Conservation (phyloP, 2,329 filamentous ascomycete genomes). For the Venturia aucupariae region DNA sequence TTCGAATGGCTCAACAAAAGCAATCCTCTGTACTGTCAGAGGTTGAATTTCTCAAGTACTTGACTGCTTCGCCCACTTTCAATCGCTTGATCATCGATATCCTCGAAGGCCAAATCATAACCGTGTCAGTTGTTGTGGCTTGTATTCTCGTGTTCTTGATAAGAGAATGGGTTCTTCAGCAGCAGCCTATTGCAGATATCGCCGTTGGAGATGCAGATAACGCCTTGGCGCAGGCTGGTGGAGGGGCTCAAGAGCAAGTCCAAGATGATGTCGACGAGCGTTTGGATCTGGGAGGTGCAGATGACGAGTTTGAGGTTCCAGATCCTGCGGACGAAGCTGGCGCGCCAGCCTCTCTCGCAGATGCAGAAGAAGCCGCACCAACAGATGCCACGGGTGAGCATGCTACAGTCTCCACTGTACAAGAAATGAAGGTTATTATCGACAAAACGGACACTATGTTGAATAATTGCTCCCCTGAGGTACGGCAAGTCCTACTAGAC, state of each 20-base stretch:
- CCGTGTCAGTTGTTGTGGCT: slow-evolving; percentile 77
- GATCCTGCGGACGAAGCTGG: background rate
- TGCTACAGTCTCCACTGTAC: background rate
- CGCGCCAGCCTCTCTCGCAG: background rate
- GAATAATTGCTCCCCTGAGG: background rate
- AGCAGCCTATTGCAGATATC: slow-evolving; percentile 87
- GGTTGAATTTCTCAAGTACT: slow-evolving; percentile 42
- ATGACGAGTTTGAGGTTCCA: background rate
- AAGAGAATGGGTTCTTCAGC: slow-evolving; percentile 94
- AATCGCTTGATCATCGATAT: slow-evolving; percentile 76
- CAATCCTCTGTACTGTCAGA: slow-evolving; percentile 45
- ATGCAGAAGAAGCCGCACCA: background rate
- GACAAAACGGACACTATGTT: background rate
- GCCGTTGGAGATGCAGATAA: slow-evolving; percentile 32
- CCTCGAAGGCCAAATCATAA: slow-evolving; percentile 89
- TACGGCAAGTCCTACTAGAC: background rate
- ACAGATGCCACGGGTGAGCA: background rate
- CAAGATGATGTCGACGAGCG: background rate
- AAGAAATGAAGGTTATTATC: background rate
- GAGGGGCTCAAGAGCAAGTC: slow-evolving; percentile 11
- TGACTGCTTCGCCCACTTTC: slow-evolving; percentile 59
- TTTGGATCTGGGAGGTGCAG: background rate
- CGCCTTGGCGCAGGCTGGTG: slow-evolving; percentile 19
- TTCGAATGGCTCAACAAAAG: slow-evolving; percentile 17
- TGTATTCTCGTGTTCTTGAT: slow-evolving; percentile 98